Evolutionary conservation across 1,284 basidiomycete species (phyloP).

Genomic region (Ceratorhiza oryzae-sativae): DNA sequence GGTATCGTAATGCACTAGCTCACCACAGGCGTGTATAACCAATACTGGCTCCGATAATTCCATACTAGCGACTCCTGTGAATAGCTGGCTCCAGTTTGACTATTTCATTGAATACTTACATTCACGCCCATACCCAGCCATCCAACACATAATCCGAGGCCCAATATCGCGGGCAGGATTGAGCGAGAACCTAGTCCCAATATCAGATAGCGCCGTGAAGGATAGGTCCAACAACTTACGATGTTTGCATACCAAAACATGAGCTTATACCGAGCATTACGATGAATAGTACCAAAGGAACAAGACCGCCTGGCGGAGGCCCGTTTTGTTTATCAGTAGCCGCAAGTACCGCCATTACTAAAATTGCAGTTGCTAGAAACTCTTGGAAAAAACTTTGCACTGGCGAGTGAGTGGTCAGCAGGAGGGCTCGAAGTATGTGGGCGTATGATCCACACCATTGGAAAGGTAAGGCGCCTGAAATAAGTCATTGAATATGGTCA

Average conservation of each 20-base stretch:
- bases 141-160: constrained; percentile 64
- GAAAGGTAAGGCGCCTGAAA: not conserved
- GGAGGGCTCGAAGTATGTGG: not conserved
- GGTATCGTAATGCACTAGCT: not conserved
- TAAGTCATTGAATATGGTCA: not conserved
- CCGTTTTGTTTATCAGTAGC: constrained; percentile 2
- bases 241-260: constrained; percentile 9
- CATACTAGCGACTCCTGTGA: no score
- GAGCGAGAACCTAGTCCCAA: constrained; percentile 54
- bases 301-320: not conserved
- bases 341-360: not conserved
- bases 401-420: not conserved
- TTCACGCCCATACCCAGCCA: constrained; percentile 64
- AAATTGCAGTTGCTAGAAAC: not conserved
- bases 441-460: not conserved
- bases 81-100: not conserved
- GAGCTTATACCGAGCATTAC: not conserved
- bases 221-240: not conserved
- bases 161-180: constrained; percentile 73
- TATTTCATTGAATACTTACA: constrained; percentile 41
- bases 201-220: not conserved
- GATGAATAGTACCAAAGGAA: constrained; percentile 1
- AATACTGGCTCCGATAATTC: constrained; percentile 62
- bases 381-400: not conserved
- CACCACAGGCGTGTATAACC: constrained; percentile 75